Conservation (phyloP, 768 basidiomycete genomes). For the Lentinula edodes region DNA sequence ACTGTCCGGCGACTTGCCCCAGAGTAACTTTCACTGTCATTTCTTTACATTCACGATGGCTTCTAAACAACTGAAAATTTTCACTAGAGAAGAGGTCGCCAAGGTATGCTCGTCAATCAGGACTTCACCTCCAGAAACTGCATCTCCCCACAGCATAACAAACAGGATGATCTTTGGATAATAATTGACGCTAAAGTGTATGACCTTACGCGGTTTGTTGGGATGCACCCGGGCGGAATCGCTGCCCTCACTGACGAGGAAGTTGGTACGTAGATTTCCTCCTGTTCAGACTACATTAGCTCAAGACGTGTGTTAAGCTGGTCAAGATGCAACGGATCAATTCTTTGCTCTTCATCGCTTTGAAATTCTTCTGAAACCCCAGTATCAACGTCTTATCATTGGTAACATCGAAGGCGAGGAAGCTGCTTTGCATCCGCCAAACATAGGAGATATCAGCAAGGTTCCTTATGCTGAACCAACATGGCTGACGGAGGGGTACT, state of each 20-base stretch:
- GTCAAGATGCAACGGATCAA: constrained; percentile 72
- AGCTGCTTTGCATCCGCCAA: constrained; percentile 38
- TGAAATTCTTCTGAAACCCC: constrained; percentile 64
- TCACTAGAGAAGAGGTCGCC: constrained; percentile 50
- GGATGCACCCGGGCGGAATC: constrained; percentile 77
- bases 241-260: constrained; percentile 70
- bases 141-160: constrained; percentile 59
- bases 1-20: constrained; percentile 2
- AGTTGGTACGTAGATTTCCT: constrained; percentile 45
- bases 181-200: constrained; percentile 82
- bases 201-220: constrained; percentile 72
- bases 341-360: constrained; percentile 74
- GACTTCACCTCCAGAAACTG: background rate
- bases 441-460: constrained; percentile 49
- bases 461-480: constrained; percentile 81
- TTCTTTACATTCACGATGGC: constrained; percentile 16
- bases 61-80: constrained; percentile 28
- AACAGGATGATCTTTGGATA: constrained; percentile 78
- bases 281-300: background rate
- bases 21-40: background rate
- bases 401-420: constrained; percentile 59
- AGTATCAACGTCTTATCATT: constrained; percentile 58
- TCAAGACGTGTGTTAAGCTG: constrained; percentile 35
- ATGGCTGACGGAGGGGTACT: constrained; percentile 62
- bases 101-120: constrained; percentile 27